Evolutionary conservation across 352 stramenopile species (phyloP), one percentile per base, ranked within the genome.

Genomic region (Phytophthora sp.): DNA sequence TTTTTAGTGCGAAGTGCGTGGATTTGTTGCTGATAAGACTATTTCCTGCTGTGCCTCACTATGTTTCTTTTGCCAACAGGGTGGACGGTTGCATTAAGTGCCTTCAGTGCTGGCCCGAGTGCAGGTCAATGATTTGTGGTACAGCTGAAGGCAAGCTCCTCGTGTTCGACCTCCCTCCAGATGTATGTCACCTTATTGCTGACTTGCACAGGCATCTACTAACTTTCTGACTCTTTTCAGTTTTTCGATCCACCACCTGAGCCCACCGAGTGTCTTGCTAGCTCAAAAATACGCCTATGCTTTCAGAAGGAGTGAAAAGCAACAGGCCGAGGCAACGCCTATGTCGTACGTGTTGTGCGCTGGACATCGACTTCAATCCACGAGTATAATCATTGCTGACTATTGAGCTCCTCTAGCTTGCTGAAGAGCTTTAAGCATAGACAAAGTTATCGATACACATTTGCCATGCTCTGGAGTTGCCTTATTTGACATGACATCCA

Each of bases 1-100:
- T 84, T 8, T 74, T 77, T 42, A 66, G 60, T 4, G 55, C 62
- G 28, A 72, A 76, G 77, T 87, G 64, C 27, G 74, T 74, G 4
- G 13, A 9, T n/a, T n/a, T n/a, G n/a, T n/a, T 21, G 2, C 20
- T 54, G n/a, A 27, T 37, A 37, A 21, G 11, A 23, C 5, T 28
- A 26, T 4, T 31, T 11, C 42, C 12, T 1, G 26, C 26, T 27
- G 20, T 53, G 1, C 28, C 9, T 30, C 8, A 23, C 26, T 28
- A 21, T 51, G 18, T 43, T 21, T 42, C 4, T 18, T 23, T 13
- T 62, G 18, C 1, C 11, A 45, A 31, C 38, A 79, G 71, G 26
- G 46, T 66, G 12, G 67, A 80, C n/a, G 63, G 66, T 3, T 59
- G 56, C 26, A 18, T 75, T 11, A 69, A 77, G 30, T 77, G 67